These are phyloP conservation scores for Eutrema heterophyllum DNA, from an alignment of 345 rosid species.

Conservation along the genomic window DNA sequence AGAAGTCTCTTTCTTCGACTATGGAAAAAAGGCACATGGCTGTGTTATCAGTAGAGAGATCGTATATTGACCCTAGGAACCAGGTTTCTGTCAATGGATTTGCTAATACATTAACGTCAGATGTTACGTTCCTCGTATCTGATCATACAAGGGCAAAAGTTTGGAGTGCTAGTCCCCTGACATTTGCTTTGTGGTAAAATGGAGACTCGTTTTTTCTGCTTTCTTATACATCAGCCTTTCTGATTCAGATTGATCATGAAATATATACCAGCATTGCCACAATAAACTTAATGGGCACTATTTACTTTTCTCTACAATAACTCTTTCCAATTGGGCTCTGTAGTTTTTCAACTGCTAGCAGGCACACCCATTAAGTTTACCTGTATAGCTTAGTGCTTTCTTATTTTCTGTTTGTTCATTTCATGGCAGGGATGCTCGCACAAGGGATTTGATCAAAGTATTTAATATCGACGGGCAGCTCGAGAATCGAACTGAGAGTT, in stretches of 20 bases:
- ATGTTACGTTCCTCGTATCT: slow-evolving; percentile 65
- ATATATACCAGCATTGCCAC: neutral
- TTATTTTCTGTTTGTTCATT: neutral
- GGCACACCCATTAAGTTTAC: neutral
- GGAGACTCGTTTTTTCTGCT: neutral
- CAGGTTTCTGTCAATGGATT: slow-evolving; percentile 58
- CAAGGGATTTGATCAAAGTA: slow-evolving; percentile 76
- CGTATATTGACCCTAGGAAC: slow-evolving; percentile 73
- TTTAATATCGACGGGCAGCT: slow-evolving; percentile 82
- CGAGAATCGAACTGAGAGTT: slow-evolving; percentile 63
- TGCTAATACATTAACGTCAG: slow-evolving; percentile 61
- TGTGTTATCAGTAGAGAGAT: slow-evolving; percentile 61
- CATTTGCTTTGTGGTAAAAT: slow-evolving; percentile 76
- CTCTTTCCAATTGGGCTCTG: neutral
- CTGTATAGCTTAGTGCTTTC: neutral
- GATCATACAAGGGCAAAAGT: slow-evolving; percentile 69
- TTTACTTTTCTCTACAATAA: neutral
- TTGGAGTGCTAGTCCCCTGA: slow-evolving; percentile 73
- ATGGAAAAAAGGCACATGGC: slow-evolving; percentile 64
- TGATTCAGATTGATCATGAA: neutral
- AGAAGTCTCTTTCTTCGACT: slow-evolving; percentile 53
- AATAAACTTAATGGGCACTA: neutral
- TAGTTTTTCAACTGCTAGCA: neutral
- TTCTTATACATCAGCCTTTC: neutral
- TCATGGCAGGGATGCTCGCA: slow-evolving; percentile 79